phyloP scores from a whole-genome alignment of 2,329 filamentous ascomycete genomes.

The Rhexocercosporidium sp. region DNA sequence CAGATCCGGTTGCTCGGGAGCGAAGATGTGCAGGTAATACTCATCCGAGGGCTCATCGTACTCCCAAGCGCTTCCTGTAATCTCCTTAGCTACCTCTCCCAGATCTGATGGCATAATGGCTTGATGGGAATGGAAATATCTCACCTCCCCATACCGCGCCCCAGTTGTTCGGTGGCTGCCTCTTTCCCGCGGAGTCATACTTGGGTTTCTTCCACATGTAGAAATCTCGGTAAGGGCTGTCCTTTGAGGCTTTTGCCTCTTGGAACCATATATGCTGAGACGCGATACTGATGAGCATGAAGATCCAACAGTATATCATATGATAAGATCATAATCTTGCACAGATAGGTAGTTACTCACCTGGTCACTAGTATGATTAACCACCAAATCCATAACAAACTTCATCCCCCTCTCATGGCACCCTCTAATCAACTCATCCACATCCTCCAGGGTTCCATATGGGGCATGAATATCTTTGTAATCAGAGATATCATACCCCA shows the following conservation, averaged over 20 bases:
- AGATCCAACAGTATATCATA: background rate
- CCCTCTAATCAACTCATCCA: constrained; percentile 65
- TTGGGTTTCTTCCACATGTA: constrained; percentile 63
- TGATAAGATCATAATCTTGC: background rate
- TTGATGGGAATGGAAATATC: constrained; percentile 38
- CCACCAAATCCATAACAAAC: constrained; percentile 73
- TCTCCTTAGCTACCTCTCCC: background rate
- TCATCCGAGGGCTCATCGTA: constrained; percentile 57
- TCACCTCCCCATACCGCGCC: constrained; percentile 48
- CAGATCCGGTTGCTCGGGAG: constrained; percentile 73
- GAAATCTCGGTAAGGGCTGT: constrained; percentile 62
- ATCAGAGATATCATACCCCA: constrained; percentile 76
- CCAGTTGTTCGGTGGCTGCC: constrained; percentile 53
- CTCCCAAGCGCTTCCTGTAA: constrained; percentile 52
- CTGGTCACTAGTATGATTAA: constrained; percentile 65
- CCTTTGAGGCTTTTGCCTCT: constrained; percentile 53
- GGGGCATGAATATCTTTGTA: constrained; percentile 69
- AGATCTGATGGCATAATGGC: too few relatives aligned
- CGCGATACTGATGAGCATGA: background rate
- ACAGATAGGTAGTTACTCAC: constrained; percentile 33
- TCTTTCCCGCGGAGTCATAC: constrained; percentile 42
- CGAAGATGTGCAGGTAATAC: constrained; percentile 67
- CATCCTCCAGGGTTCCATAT: constrained; percentile 71
- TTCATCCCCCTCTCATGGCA: constrained; percentile 66
- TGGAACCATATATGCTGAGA: constrained; percentile 61